phyloP scores from a whole-genome alignment of 2,329 filamentous ascomycete species.

The Sporothrix inflata region DNA sequence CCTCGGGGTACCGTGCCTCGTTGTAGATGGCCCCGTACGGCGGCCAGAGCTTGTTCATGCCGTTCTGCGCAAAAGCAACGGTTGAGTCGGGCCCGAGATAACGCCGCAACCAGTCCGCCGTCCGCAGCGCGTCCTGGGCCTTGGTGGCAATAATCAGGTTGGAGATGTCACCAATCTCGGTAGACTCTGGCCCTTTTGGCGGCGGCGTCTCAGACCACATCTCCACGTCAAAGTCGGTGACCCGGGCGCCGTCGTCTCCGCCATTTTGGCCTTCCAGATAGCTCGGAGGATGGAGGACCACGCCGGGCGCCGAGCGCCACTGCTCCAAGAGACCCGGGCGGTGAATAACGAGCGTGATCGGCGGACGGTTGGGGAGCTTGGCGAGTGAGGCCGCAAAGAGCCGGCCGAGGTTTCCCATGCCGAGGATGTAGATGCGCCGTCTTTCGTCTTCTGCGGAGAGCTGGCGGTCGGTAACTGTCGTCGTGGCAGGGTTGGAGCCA shows the following conservation, averaged over 20 bases:
- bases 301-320: constrained; percentile 51
- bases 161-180: constrained; percentile 52
- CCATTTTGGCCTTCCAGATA: constrained; percentile 19
- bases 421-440: constrained; percentile 74
- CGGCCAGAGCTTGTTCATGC: constrained; percentile 71
- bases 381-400: constrained; percentile 76
- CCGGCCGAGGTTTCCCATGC: constrained; percentile 78
- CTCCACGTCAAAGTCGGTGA: constrained; percentile 53
- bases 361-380: constrained; percentile 62
- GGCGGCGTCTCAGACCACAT: constrained; percentile 57
- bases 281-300: constrained; percentile 44
- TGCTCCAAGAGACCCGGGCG: constrained; percentile 53
- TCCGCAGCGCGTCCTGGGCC: constrained; percentile 66
- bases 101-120: constrained; percentile 59
- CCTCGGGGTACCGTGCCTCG: constrained; percentile 44
- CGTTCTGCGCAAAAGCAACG: constrained; percentile 85
- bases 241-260: constrained; percentile 32
- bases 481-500: not conserved
- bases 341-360: constrained; percentile 80
- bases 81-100: constrained; percentile 69
- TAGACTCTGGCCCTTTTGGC: constrained; percentile 34
- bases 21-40: constrained; percentile 53
- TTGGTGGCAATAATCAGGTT: constrained; percentile 83
- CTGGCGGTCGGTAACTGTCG: not conserved
- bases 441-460: not conserved